Base-by-base conservation (phyloP, 2,329 filamentous ascomycete species). In the Curvularia sp. region DNA sequence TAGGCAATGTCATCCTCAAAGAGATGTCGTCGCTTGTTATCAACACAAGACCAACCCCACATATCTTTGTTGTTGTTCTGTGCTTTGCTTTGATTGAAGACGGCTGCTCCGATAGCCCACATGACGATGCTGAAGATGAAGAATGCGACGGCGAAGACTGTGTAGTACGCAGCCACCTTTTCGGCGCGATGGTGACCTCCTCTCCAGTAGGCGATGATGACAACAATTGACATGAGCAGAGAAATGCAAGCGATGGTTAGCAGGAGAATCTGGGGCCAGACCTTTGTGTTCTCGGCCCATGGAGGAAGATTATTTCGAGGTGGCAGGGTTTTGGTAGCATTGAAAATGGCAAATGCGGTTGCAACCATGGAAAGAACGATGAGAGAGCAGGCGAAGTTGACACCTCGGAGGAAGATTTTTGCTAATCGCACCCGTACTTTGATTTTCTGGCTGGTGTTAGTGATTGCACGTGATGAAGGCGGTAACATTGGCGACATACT, bases 31-130 rank as follows among this genome's bases (percentile, higher is more conserved):
- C 94, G 88, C 65, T 89, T 87, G 77, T 97, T 98, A 71, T 96
- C 86, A 56, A 93, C 89, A 78, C 95, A 99, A n/a, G 92, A 87
- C 95, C 95, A 99, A 59, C 94, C 93, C 95, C 95, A 99, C 78
- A 99, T 86, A 78, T 99, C 95, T 78, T 97, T 87, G 72, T 90
- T 91, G 64, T 86, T 81, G 73, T 86, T 87, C 73, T 85, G 90
- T 70, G 87, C 85, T 75, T 89, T 90, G 56, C 87, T 87, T 70
- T 90, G 86, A 75, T 98, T 93, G 70, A 97, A 86, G 55, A 97
- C 80, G 57, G 89, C 92, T 38, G 93, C 93, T 30, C 92, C 93
- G 32, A 95, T 82, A 53, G 89, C 88, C 95, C 95, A 99, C 83
- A 99, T 91, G 72, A 96, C 80, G 77, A 96, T 89, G 76, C 90